A percentile compares a stretch with the other conserved stretches of the same genome.
These are phyloP conservation scores for Talaromyces sp. DNA, from an alignment of 2,329 filamentous ascomycete species.

Conservation along the genomic window DNA sequence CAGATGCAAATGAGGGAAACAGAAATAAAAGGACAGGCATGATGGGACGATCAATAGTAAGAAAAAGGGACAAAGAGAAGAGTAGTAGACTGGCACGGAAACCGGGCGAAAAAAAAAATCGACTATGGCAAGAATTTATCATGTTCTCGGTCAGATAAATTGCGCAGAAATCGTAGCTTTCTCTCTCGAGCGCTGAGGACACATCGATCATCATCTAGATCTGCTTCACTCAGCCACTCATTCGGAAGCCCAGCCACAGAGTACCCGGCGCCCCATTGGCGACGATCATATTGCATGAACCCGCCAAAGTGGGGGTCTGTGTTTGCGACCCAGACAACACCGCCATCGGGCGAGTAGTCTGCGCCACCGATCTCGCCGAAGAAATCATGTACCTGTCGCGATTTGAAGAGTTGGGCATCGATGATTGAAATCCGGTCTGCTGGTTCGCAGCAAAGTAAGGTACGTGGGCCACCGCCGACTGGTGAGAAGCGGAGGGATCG, in stretches of 20 bases:
- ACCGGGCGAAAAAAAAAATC: no score
- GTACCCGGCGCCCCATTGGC: slow-evolving; percentile 41
- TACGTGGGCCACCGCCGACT: slow-evolving; percentile 47
- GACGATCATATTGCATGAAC: slow-evolving; percentile 48
- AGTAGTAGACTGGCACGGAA: neutral
- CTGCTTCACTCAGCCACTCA: slow-evolving; percentile 41
- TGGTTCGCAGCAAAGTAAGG: slow-evolving; percentile 47
- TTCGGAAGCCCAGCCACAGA: slow-evolving; percentile 38
- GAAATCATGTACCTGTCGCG: slow-evolving; percentile 49
- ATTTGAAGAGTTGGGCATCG: slow-evolving; percentile 46
- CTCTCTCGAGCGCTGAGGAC: slow-evolving; percentile 38
- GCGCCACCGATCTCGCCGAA: slow-evolving; percentile 51
- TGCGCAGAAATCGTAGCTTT: slow-evolving; percentile 36
- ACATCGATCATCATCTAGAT: slow-evolving; percentile 41
- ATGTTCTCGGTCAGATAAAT: slow-evolving; percentile 37
- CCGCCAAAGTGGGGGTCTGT: slow-evolving; percentile 48
- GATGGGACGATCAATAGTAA: neutral
- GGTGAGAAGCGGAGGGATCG: slow-evolving; percentile 49
- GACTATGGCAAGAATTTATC: slow-evolving; percentile 35
- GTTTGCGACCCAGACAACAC: slow-evolving; percentile 48
- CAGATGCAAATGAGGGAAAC: neutral
- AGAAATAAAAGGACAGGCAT: no score
- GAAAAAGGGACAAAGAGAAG: neutral
- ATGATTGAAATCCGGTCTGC: slow-evolving; percentile 50
- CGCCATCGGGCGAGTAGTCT: slow-evolving; percentile 46